Conservation (phyloP, 2,329 filamentous ascomycete genomes). For the Alternaria consortialis region DNA sequence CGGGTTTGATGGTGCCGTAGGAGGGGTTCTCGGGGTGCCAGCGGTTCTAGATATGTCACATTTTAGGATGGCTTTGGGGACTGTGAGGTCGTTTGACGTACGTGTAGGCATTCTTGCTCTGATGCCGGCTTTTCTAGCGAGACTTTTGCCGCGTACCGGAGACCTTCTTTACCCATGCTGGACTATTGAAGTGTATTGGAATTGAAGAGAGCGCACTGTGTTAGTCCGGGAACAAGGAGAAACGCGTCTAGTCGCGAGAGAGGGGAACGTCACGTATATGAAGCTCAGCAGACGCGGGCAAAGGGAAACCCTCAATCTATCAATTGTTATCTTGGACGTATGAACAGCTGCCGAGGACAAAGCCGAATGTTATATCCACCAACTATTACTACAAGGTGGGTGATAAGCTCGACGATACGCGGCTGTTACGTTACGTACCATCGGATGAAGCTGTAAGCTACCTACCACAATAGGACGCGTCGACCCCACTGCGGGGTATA, state of each 20-base stretch:
- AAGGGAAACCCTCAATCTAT: constrained; percentile 10
- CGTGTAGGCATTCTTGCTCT: constrained; percentile 75
- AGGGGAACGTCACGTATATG: constrained; percentile 24
- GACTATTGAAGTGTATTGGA: neutral
- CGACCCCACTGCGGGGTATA: constrained; percentile 49
- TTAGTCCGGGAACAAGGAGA: neutral
- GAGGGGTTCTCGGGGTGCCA: constrained; percentile 92
- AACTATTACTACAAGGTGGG: constrained; percentile 29
- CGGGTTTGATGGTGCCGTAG: constrained; percentile 76
- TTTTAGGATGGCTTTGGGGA: neutral
- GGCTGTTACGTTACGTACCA: constrained; percentile 49
- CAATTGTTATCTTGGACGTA: constrained; percentile 33
- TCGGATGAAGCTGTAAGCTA: constrained; percentile 30
- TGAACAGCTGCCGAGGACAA: constrained; percentile 24
- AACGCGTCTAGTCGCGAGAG: constrained; percentile 1
- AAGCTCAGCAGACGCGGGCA: constrained; percentile 27
- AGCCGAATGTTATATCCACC: constrained; percentile 12
- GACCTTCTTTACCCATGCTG: constrained; percentile 61
- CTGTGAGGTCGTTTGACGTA: constrained; percentile 53
- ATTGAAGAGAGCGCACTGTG: neutral
- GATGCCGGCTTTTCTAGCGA: constrained; percentile 75
- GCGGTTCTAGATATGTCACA: constrained; percentile 68
- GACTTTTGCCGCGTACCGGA: constrained; percentile 77
- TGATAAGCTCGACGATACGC: constrained; percentile 49
- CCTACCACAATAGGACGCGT: constrained; percentile 31